These are phyloP conservation scores for Eucalyptus cloeziana DNA, from an alignment of 345 rosid genomes.

Conservation along the genomic window DNA sequence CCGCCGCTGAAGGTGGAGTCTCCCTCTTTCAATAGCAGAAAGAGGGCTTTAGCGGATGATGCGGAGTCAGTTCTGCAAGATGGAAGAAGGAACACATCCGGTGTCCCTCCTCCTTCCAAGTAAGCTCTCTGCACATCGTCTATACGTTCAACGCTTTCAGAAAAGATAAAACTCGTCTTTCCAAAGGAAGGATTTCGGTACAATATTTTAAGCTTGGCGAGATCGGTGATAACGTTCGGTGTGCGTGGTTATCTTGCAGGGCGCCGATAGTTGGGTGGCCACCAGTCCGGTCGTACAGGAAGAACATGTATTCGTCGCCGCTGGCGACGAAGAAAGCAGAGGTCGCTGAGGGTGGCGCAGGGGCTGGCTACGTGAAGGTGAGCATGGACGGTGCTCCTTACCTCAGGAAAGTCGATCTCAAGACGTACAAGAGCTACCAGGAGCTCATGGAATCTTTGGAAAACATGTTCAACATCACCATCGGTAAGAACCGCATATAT, in stretches of 20 bases:
- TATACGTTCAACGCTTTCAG: not conserved
- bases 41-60: slow-evolving; percentile 22
- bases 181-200: not conserved
- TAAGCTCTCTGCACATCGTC: slow-evolving; percentile 2
- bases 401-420: slow-evolving; percentile 62
- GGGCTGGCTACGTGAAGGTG: slow-evolving; percentile 51
- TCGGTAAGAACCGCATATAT: slow-evolving; percentile 3
- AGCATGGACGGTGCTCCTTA: slow-evolving; percentile 84
- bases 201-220: not conserved
- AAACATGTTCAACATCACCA: slow-evolving; percentile 44
- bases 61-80: slow-evolving; percentile 7
- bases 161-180: too few species aligned
- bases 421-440: slow-evolving; percentile 35
- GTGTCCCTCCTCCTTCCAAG: slow-evolving; percentile 35
- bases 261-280: slow-evolving; percentile 90
- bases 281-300: slow-evolving; percentile 74
- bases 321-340: not conserved
- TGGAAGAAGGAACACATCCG: not conserved
- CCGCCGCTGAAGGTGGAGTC: not conserved
- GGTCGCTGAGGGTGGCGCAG: slow-evolving; percentile 21
- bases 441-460: slow-evolving; percentile 46
- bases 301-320: slow-evolving; percentile 10
- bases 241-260: slow-evolving; percentile 17
- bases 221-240: not conserved
- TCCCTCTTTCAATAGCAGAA: slow-evolving; percentile 8